Conservation (phyloP, 495 filamentous ascomycete species). For the Trichoderma reesei region DNA sequence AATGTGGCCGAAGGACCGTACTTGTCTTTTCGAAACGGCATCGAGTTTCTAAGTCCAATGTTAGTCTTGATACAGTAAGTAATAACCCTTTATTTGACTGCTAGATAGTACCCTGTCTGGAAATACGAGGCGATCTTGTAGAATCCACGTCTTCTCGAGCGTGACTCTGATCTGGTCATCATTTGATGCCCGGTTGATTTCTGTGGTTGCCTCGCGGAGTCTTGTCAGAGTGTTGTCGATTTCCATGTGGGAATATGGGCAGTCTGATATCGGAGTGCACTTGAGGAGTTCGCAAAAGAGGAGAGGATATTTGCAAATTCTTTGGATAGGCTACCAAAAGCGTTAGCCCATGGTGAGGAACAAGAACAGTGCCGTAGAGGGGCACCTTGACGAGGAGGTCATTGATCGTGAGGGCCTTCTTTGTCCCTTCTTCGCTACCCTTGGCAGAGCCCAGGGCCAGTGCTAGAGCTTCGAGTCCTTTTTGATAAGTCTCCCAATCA, state of each 20-base stretch:
- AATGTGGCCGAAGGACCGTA: constrained; percentile 73
- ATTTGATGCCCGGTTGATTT: constrained; percentile 72
- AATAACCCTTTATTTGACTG: not conserved
- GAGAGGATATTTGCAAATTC: constrained; percentile 86
- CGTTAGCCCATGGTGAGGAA: constrained; percentile 11
- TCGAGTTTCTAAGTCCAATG: constrained; percentile 27
- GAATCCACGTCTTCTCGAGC: constrained; percentile 63
- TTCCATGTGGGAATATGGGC: constrained; percentile 66
- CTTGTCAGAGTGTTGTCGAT: constrained; percentile 64
- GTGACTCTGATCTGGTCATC: constrained; percentile 45
- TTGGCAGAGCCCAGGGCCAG: constrained; percentile 65
- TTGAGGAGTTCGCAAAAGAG: constrained; percentile 75
- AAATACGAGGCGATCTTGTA: constrained; percentile 70
- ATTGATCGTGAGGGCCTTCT: constrained; percentile 66
- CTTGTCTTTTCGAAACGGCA: constrained; percentile 40
- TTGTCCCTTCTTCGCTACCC: constrained; percentile 48
- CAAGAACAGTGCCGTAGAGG: not conserved
- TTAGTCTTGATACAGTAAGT: constrained; percentile 12
- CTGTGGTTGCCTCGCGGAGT: constrained; percentile 58
- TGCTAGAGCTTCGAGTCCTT: constrained; percentile 78
- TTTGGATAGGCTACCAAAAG: constrained; percentile 93
- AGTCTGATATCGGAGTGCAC: constrained; percentile 73
- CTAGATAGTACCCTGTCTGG: constrained; percentile 49
- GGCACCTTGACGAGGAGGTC: constrained; percentile 87
- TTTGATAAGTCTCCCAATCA: constrained; percentile 73